Evolutionary conservation across 2,329 filamentous ascomycete species (phyloP).

Genomic region (Aspergillus sp.): DNA sequence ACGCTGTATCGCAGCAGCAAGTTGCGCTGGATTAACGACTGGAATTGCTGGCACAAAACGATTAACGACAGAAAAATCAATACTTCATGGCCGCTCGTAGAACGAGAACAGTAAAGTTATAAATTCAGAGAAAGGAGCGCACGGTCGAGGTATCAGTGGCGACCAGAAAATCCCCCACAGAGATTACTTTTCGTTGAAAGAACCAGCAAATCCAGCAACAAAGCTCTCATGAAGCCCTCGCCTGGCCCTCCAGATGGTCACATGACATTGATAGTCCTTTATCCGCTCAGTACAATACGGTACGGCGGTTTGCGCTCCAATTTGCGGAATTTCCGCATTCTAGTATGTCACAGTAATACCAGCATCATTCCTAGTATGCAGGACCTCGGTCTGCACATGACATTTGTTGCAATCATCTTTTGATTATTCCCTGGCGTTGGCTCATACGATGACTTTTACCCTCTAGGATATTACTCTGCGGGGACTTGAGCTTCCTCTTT

Average conservation of each 20-base stretch:
- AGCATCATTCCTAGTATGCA: not conserved
- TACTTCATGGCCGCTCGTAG: conserved; percentile 9
- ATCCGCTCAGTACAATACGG: not conserved
- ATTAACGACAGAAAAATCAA: conserved; percentile 10
- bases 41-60: conserved; percentile 4
- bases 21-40: not conserved
- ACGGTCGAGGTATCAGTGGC: not conserved
- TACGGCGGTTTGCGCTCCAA: not conserved
- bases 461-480: not conserved
- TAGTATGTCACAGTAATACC: not conserved
- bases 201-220: conserved; percentile 6
- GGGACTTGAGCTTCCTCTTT: not conserved
- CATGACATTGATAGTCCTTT: conserved; percentile 10
- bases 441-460: not conserved
- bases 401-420: not conserved
- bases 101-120: not conserved
- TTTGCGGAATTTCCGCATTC: not conserved
- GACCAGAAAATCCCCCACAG: not conserved
- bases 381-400: conserved; percentile 8
- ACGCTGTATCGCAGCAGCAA: not conserved
- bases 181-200: conserved; percentile 1
- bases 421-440: not conserved
- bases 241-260: conserved; percentile 11
- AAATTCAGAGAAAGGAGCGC: not conserved
- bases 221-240: conserved; percentile 6